Conservation (phyloP, 2,329 filamentous ascomycete genomes). For the Colletotrichum sp. region DNA sequence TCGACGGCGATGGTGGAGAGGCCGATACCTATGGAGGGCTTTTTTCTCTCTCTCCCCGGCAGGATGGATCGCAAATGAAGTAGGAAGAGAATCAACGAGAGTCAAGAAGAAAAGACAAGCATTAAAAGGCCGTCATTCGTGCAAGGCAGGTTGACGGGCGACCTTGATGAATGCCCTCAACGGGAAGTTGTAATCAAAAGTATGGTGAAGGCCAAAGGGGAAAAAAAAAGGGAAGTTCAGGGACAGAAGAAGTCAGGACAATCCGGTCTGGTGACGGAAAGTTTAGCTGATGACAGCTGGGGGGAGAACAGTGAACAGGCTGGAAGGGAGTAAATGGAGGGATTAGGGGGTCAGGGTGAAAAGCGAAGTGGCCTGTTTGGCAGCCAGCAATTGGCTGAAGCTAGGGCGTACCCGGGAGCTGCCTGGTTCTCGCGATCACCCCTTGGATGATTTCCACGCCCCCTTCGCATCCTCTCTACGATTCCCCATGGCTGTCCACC, state of each 20-base stretch:
- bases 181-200: not conserved
- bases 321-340: constrained; percentile 17
- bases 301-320: not conserved
- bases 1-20: not conserved
- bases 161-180: constrained; percentile 24
- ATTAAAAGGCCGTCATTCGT: constrained; percentile 42
- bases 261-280: constrained; percentile 13
- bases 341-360: constrained; percentile 24
- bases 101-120: constrained; percentile 43
- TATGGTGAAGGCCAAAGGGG: not conserved
- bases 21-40: not conserved
- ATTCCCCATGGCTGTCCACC: not conserved
- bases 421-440: not conserved
- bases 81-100: constrained; percentile 35
- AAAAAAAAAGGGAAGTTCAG: constrained; percentile 3
- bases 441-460: not conserved
- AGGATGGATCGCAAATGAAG: not conserved
- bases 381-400: constrained; percentile 15
- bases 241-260: not conserved
- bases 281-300: constrained; percentile 22
- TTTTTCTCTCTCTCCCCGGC: not conserved
- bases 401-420: not conserved
- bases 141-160: constrained; percentile 7
- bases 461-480: not conserved
- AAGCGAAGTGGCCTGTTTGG: constrained; percentile 40